Conservation (phyloP, 345 rosid species). For the Cardamine chenopodiifolia region DNA sequence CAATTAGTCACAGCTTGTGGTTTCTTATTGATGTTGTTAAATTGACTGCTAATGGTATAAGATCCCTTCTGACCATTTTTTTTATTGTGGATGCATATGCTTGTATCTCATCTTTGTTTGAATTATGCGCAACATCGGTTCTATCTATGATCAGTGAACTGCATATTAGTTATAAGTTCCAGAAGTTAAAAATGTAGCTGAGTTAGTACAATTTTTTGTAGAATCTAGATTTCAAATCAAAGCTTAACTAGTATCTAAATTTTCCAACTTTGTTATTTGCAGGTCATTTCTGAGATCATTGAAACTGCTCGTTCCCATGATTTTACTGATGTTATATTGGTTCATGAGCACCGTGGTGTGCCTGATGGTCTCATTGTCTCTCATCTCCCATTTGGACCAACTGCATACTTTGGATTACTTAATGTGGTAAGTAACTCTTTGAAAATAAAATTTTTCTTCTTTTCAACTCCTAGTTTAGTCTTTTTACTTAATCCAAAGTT, state of each 20-base stretch:
- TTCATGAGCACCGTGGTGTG: slow-evolving; percentile 87
- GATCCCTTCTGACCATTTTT: not conserved
- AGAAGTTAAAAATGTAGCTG: not conserved
- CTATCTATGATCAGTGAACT: not conserved
- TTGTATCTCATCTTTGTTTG: not conserved
- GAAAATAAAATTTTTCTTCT: slow-evolving; percentile 10
- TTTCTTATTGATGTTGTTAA: slow-evolving; percentile 9
- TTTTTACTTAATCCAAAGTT: slow-evolving; percentile 6
- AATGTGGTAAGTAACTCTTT: slow-evolving; percentile 72
- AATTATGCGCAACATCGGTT: not conserved
- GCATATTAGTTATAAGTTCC: not conserved
- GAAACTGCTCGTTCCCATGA: slow-evolving; percentile 87
- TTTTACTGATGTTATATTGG: slow-evolving; percentile 87
- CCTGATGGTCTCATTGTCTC: slow-evolving; percentile 84
- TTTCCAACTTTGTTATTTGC: slow-evolving; percentile 26
- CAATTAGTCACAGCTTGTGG: slow-evolving; percentile 2
- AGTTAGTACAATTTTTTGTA: not conserved
- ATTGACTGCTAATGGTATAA: slow-evolving; percentile 1
- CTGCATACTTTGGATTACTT: slow-evolving; percentile 84
- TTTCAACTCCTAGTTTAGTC: slow-evolving; percentile 1
- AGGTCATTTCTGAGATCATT: slow-evolving; percentile 90
- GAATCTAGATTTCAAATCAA: not conserved
- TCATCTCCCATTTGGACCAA: slow-evolving; percentile 95
- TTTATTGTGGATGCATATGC: not conserved
- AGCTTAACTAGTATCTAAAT: not conserved